These are phyloP conservation scores for Vinca major DNA, from an alignment of 305 asterid genomes.

Conservation along the genomic window DNA sequence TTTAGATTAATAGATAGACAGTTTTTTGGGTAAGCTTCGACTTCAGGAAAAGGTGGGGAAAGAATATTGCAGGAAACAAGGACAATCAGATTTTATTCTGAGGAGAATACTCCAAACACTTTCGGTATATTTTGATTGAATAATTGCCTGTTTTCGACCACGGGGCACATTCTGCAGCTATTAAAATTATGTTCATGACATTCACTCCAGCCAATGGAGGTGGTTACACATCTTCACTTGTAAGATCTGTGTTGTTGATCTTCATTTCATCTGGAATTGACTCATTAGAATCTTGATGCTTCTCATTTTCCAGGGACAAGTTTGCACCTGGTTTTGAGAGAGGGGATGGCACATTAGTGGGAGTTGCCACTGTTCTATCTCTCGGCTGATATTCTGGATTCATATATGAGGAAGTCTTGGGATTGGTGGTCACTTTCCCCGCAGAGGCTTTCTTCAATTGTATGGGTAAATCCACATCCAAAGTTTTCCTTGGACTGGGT, in stretches of 20 bases:
- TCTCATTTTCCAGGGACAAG: constrained; percentile 25
- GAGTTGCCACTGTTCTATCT: constrained; percentile 17
- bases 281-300: constrained; percentile 24
- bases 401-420: constrained; percentile 22
- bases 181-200: constrained; percentile 78
- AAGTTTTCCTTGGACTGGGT: constrained; percentile 20
- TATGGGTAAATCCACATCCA: constrained; percentile 14
- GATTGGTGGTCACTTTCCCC: constrained; percentile 15
- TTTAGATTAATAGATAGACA: not conserved
- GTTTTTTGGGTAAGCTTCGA: not conserved
- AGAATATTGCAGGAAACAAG: not conserved
- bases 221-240: constrained; percentile 39
- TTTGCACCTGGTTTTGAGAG: constrained; percentile 3
- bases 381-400: constrained; percentile 17
- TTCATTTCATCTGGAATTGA: constrained; percentile 25
- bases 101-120: not conserved
- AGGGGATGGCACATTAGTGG: constrained; percentile 27
- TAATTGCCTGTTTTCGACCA: constrained; percentile 82
- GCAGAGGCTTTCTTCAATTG: constrained; percentile 15
- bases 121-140: not conserved
- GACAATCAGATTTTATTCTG: not conserved
- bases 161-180: constrained; percentile 89
- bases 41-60: not conserved
- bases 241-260: constrained; percentile 29
- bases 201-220: constrained; percentile 92